A percentile compares a stretch with the other conserved stretches of the same genome.
phyloP scores from a whole-genome alignment of 1,284 basidiomycete genomes.

The Crepidotus sp. region DNA sequence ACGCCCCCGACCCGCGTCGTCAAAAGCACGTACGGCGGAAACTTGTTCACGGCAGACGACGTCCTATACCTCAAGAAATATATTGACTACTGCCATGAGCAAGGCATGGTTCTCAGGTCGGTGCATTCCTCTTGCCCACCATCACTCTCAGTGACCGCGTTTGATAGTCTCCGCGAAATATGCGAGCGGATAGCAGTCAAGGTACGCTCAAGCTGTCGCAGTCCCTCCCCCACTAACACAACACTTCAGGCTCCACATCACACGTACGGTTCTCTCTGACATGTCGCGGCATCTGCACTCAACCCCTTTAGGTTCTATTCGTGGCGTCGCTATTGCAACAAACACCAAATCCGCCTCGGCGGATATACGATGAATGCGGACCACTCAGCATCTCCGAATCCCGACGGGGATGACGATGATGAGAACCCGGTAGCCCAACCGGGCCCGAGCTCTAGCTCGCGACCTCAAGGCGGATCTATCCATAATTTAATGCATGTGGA shows the following conservation, averaged over 20 bases:
- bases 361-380: slow-evolving; percentile 68
- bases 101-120: slow-evolving; percentile 69
- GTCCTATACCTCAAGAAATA: slow-evolving; percentile 72
- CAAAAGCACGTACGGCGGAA: slow-evolving; percentile 78
- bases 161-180: slow-evolving; percentile 63
- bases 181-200: slow-evolving; percentile 77
- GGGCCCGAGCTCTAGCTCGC: slow-evolving; percentile 8
- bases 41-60: slow-evolving; percentile 73
- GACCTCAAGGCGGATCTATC: slow-evolving; percentile 14
- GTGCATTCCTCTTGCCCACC: background rate
- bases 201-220: slow-evolving; percentile 28
- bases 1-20: slow-evolving; percentile 73
- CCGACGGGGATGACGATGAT: slow-evolving; percentile 34
- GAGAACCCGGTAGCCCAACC: slow-evolving; percentile 14
- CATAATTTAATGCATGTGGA: slow-evolving; percentile 8
- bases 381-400: slow-evolving; percentile 35
- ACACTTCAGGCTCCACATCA: slow-evolving; percentile 66
- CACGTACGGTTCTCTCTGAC: slow-evolving; percentile 38
- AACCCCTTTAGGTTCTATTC: slow-evolving; percentile 60
- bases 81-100: slow-evolving; percentile 78
- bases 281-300: background rate
- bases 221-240: slow-evolving; percentile 13
- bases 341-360: slow-evolving; percentile 74
- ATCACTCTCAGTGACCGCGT: slow-evolving; percentile 6
- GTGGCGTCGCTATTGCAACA: slow-evolving; percentile 81